Base-by-base conservation (phyloP, 305 asterid genomes). In the Rubia tinctorum region DNA sequence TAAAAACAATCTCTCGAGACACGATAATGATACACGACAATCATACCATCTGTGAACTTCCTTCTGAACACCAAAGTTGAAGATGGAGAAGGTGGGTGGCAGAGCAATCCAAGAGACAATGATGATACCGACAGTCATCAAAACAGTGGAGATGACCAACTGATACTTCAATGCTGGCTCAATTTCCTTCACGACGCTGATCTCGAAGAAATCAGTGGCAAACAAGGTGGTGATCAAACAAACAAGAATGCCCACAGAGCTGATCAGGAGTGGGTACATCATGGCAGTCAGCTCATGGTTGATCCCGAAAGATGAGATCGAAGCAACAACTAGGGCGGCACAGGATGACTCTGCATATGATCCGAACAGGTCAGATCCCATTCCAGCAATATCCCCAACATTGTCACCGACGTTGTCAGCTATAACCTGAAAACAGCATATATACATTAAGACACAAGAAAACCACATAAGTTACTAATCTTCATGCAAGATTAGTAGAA, bases 371-470 rank as follows among this genome's bases (percentile, higher is more conserved):
- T 92, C 98, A 78, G 98, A 92, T 20, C 98, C 98, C 98, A 92
- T 92, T 78, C 98, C 98, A 69, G 98, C 98, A 85, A 92, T 92
- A 85, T 92, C 98, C 70, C 98, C 97, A n/a, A 91, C 97, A 74
- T 91, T 91, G 75, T 91, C 97, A 45, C 97, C 97, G 66, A 92
- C 98, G 30, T 92, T 92, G 75, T 92, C 98, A 58, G 98, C 98
- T 71, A 92, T 92, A 82, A 92, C 98, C 98, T 92, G 89, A 75
- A 68, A 75, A 27, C 58, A 58, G 68, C n/a, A n/a, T 18, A 55
- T 25, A 34, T 23, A 71, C 18, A 63, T 71, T 59, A 71, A 30
- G 18, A 71, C 59, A 71, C 60, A 22, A 5, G n/a, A 23, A 43
- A 60, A 9, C 8, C 12, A 40, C 45, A 14, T 5, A 45, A 7